Evolutionary conservation across 805 yeast species (phyloP).

Genomic region (Ogataea haglerorum): DNA sequence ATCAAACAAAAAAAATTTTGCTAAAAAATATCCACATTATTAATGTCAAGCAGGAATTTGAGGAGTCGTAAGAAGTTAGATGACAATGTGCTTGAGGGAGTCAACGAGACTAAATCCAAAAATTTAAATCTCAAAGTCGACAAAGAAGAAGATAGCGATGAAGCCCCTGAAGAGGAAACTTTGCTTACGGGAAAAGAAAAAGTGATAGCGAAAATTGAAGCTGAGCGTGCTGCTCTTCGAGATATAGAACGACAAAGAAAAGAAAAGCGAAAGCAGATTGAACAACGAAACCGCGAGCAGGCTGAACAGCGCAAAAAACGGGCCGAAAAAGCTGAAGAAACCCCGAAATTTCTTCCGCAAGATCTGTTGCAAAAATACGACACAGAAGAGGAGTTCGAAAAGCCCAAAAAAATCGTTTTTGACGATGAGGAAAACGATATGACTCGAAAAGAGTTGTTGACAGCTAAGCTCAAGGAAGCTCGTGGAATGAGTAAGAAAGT

Average conservation of each 20-base stretch:
- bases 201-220: slow-evolving; percentile 16
- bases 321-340: slow-evolving; percentile 17
- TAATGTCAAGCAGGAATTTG: slow-evolving; percentile 13
- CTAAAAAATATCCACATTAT: slow-evolving; percentile 1
- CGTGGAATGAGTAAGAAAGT: slow-evolving; percentile 29
- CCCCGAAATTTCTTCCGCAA: slow-evolving; percentile 38
- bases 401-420: slow-evolving; percentile 35
- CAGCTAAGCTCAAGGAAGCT: slow-evolving; percentile 31
- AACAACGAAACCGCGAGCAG: slow-evolving; percentile 35
- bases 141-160: slow-evolving; percentile 32
- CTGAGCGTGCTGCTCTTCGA: slow-evolving; percentile 24
- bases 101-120: slow-evolving; percentile 4
- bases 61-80: slow-evolving; percentile 20
- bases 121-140: background rate
- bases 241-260: slow-evolving; percentile 25
- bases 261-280: slow-evolving; percentile 33
- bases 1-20: slow-evolving; percentile 8
- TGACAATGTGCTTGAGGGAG: slow-evolving; percentile 11
- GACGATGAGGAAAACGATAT: slow-evolving; percentile 20
- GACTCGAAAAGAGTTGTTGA: slow-evolving; percentile 13
- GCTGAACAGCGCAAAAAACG: slow-evolving; percentile 16
- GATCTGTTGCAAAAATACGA: slow-evolving; percentile 36
- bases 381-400: slow-evolving; percentile 9
- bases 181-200: slow-evolving; percentile 16
- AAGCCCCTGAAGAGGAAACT: slow-evolving; percentile 51